A percentile compares a stretch with the other conserved stretches of the same genome.
These are phyloP conservation scores for Schizosaccharomyces pombe DNA, from an alignment of 805 yeast species.

Conservation along the genomic window DNA sequence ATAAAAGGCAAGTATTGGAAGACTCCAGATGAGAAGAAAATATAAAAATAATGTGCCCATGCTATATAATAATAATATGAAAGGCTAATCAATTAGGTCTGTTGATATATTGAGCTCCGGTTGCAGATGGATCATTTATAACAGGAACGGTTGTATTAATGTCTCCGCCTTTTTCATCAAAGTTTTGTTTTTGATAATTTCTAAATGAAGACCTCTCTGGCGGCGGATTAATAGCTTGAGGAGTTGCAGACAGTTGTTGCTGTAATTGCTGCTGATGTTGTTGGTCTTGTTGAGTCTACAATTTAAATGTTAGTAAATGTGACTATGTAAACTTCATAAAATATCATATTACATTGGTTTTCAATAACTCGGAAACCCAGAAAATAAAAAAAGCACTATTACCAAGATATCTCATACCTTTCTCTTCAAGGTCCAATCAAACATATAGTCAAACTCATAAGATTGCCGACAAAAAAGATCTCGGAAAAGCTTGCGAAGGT, in stretches of 20 bases:
- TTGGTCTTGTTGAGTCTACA: background rate
- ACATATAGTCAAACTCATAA: conserved; percentile 77
- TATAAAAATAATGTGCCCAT: too few species aligned
- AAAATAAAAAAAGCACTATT: too few species aligned
- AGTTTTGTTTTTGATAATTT: background rate
- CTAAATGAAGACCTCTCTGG: background rate
- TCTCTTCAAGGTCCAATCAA: conserved; percentile 57
- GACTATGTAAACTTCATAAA: too few species aligned
- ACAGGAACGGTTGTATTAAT: background rate
- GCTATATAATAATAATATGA: too few species aligned
- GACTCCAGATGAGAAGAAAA: too few species aligned
- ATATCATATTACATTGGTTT: too few species aligned
- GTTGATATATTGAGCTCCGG: background rate
- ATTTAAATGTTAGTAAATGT: too few species aligned
- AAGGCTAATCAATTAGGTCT: background rate
- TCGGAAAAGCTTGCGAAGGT: conserved; percentile 67
- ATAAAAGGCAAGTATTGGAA: too few species aligned
- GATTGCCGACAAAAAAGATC: conserved; percentile 73
- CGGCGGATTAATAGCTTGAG: background rate
- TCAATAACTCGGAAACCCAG: too few species aligned
- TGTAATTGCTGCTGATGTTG: background rate
- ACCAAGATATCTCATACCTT: too few species aligned
- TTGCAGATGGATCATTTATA: background rate
- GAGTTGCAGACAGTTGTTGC: background rate
- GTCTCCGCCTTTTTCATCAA: background rate